phyloP scores from a whole-genome alignment of 352 stramenopile species.

The Lagenidium giganteum region DNA sequence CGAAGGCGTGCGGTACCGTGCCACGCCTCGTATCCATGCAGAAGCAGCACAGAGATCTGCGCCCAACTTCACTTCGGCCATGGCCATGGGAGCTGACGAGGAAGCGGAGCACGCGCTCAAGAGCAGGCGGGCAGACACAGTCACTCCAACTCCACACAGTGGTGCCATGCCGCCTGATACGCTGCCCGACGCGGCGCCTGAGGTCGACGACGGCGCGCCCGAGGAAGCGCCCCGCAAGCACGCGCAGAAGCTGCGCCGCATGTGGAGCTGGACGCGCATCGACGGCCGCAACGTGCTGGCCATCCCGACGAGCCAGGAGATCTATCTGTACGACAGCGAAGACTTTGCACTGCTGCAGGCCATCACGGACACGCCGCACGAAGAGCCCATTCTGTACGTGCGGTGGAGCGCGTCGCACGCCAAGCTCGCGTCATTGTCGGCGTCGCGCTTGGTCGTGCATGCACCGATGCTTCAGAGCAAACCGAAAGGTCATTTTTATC shows the following conservation, averaged over 20 bases:
- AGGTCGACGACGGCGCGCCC: background rate
- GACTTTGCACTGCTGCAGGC: constrained; percentile 76
- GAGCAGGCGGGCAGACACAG: too few relatives aligned
- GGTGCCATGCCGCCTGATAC: too few relatives aligned
- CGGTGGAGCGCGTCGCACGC: constrained; percentile 76
- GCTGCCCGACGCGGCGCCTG: too few relatives aligned
- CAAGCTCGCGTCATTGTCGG: constrained; percentile 71
- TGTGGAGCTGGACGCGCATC: constrained; percentile 79
- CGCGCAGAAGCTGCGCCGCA: too few relatives aligned
- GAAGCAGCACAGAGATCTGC: too few relatives aligned
- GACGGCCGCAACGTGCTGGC: constrained; percentile 80
- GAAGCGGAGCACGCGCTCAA: too few relatives aligned
- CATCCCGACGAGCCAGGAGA: constrained; percentile 57
- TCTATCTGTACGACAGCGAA: constrained; percentile 77
- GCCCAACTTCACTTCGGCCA: too few relatives aligned
- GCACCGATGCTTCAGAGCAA: constrained; percentile 49
- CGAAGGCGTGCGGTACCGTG: background rate
- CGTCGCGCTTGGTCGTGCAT: constrained; percentile 58
- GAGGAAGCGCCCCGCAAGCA: too few relatives aligned
- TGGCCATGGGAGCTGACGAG: too few relatives aligned
- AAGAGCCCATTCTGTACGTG: constrained; percentile 47
- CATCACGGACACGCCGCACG: constrained; percentile 54
- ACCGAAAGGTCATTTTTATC: too few relatives aligned
- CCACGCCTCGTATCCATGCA: background rate
- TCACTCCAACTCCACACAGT: too few relatives aligned